phyloP scores from a whole-genome alignment of 129 eudicot species.

The Tagetes patula region DNA sequence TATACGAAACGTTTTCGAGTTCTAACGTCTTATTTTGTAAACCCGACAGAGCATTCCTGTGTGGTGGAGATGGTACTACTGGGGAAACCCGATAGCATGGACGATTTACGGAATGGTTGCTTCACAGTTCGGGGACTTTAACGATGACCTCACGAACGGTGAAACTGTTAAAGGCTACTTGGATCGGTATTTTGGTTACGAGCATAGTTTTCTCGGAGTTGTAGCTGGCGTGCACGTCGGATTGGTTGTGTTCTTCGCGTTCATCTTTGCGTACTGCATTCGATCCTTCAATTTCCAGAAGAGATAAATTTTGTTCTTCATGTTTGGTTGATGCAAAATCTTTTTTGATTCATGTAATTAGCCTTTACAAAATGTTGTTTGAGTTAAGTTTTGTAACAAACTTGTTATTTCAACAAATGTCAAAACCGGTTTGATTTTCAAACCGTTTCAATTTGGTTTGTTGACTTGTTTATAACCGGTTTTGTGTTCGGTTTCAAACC shows the following conservation, averaged over 20 bases:
- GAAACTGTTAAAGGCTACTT: constrained; percentile 52
- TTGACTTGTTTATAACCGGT: too few species aligned
- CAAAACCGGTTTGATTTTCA: too few species aligned
- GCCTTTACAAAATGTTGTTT: too few species aligned
- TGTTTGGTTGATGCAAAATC: background rate
- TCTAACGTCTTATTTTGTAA: background rate
- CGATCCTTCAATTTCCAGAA: constrained; percentile 76
- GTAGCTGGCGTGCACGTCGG: constrained; percentile 57
- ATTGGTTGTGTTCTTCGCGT: constrained; percentile 52
- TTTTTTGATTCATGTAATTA: background rate
- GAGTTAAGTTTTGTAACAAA: background rate
- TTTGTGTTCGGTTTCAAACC: too few species aligned
- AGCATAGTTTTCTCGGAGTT: constrained; percentile 54
- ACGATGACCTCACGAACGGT: constrained; percentile 32
- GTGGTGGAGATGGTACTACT: constrained; percentile 91
- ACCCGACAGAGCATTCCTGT: constrained; percentile 59
- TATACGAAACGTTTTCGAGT: background rate
- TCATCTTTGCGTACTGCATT: constrained; percentile 74
- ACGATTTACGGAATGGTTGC: constrained; percentile 66
- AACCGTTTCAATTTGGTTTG: too few species aligned
- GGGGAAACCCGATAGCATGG: constrained; percentile 62
- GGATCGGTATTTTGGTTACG: constrained; percentile 50
- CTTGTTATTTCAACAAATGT: too few species aligned
- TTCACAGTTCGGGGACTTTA: constrained; percentile 67
- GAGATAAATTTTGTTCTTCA: constrained; percentile 6